A percentile compares a stretch with the other conserved stretches of the same genome.
Conservation (phyloP, 2,329 filamentous ascomycete species). For the Coleophoma eucalyptorum region DNA sequence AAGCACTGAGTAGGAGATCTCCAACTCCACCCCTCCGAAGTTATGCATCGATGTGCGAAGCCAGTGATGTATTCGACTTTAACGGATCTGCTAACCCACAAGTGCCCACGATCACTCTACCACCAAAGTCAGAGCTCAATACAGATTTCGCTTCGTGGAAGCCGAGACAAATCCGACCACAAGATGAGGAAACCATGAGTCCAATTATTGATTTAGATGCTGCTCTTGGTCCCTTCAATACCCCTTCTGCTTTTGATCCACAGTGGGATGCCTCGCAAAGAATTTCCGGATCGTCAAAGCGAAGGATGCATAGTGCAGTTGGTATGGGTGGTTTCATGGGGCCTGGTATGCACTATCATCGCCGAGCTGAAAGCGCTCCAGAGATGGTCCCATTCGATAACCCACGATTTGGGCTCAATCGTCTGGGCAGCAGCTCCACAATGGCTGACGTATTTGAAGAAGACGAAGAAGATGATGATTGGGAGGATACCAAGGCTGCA, state of each 20-base stretch:
- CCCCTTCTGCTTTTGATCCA: constrained; percentile 59
- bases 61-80: constrained; percentile 14
- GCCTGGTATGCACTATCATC: constrained; percentile 71
- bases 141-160: constrained; percentile 31
- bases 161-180: constrained; percentile 31
- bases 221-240: constrained; percentile 88
- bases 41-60: constrained; percentile 22
- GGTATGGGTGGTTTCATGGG: constrained; percentile 65
- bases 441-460: constrained; percentile 90
- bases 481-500: constrained; percentile 29
- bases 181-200: constrained; percentile 63
- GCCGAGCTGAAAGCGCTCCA: constrained; percentile 76
- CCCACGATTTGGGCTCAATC: constrained; percentile 52
- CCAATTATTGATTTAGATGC: constrained; percentile 93
- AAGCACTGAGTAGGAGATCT: constrained; percentile 31
- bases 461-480: constrained; percentile 62
- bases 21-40: constrained; percentile 37
- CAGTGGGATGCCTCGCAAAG: constrained; percentile 66
- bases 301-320: constrained; percentile 73
- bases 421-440: constrained; percentile 63
- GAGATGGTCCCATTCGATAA: constrained; percentile 75
- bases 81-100: constrained; percentile 2
- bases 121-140: constrained; percentile 14
- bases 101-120: constrained; percentile 1
- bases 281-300: constrained; percentile 49